Conservation (phyloP, 495 filamentous ascomycete genomes). For the Trichoderma reesei region DNA sequence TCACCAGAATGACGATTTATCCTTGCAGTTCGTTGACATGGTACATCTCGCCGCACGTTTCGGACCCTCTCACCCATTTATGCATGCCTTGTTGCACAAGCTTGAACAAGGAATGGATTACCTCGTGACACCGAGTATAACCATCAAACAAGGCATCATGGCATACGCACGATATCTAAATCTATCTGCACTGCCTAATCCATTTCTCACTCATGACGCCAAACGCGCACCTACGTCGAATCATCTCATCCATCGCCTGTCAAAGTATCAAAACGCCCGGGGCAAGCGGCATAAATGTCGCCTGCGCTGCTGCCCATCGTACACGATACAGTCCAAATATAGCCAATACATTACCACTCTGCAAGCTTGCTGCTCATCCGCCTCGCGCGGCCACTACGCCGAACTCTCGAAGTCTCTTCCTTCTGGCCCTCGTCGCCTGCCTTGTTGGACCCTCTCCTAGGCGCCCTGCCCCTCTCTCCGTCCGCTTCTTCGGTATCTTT, state of each 20-base stretch:
- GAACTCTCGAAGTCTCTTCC: constrained; percentile 11
- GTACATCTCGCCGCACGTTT: too few species aligned
- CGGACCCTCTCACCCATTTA: too few species aligned
- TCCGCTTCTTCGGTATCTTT: not conserved
- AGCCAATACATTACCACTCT: not conserved
- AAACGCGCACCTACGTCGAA: not conserved
- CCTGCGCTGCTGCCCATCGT: not conserved
- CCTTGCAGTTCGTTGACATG: too few species aligned
- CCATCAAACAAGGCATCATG: too few species aligned
- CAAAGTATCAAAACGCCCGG: not conserved
- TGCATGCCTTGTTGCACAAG: too few species aligned
- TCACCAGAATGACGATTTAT: too few species aligned
- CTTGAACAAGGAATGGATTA: too few species aligned
- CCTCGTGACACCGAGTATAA: too few species aligned
- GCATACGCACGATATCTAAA: too few species aligned
- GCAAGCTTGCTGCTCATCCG: constrained; percentile 20
- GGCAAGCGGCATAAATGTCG: not conserved
- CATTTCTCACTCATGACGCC: too few species aligned
- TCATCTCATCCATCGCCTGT: not conserved
- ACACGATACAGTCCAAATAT: not conserved
- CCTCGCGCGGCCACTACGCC: constrained; percentile 23
- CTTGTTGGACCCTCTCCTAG: constrained; percentile 1
- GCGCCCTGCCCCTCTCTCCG: not conserved
- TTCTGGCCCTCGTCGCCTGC: not conserved
- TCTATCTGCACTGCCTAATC: too few species aligned